Evolutionary conservation across 805 yeast genomes (phyloP).

Genomic region (Candida silvatica): DNA sequence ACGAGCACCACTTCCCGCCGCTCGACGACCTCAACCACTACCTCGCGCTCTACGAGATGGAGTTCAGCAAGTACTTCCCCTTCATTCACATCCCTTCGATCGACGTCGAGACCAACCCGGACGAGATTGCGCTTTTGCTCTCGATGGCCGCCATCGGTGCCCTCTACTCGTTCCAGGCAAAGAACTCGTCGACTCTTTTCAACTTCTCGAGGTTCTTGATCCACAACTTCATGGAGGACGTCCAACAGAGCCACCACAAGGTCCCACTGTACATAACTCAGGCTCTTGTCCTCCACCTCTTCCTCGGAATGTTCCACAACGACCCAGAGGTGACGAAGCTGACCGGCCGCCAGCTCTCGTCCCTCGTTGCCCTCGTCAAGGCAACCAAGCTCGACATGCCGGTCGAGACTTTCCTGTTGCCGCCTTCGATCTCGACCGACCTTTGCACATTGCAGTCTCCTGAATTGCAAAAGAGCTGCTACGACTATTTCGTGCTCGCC

Average conservation of each 20-base stretch:
- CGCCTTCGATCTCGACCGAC: constrained; percentile 27
- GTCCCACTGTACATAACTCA: constrained; percentile 51
- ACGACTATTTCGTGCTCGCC: constrained; percentile 43
- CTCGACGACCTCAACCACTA: constrained; percentile 71
- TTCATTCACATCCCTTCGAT: constrained; percentile 70
- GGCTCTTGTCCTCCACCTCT: constrained; percentile 46
- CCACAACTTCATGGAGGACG: constrained; percentile 53
- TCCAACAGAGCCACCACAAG: constrained; percentile 35
- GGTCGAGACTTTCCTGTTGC: constrained; percentile 34
- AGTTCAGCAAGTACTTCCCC: constrained; percentile 77
- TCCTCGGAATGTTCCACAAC: constrained; percentile 47
- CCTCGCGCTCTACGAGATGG: constrained; percentile 62
- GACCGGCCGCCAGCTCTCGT: constrained; percentile 43
- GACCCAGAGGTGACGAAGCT: constrained; percentile 40
- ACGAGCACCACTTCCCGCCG: constrained; percentile 60
- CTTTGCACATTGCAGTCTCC: constrained; percentile 12
- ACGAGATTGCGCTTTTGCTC: constrained; percentile 57
- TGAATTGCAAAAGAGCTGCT: constrained; percentile 26
- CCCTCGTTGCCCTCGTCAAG: constrained; percentile 45
- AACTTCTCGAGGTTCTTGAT: constrained; percentile 60
- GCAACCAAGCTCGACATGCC: constrained; percentile 46
- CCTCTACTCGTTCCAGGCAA: constrained; percentile 69
- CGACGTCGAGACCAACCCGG: constrained; percentile 36
- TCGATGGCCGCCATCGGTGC: constrained; percentile 90
- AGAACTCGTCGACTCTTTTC: constrained; percentile 64